Evolutionary conservation across 208 protist species (phyloP), one percentile per base, ranked within the genome.

Genomic region (Angomonas deanei): DNA sequence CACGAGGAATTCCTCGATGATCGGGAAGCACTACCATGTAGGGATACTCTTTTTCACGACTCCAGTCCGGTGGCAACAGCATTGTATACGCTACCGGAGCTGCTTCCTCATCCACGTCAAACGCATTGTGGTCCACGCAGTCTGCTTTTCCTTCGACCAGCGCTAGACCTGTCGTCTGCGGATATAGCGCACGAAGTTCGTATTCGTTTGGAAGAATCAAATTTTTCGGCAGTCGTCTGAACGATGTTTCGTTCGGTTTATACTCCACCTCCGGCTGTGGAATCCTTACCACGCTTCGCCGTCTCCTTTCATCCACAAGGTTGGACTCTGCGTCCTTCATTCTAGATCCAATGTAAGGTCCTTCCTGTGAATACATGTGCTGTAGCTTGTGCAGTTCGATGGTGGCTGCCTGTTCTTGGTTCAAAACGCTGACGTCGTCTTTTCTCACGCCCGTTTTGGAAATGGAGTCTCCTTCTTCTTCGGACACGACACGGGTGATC

Each of bases 1-100:
- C 88, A 0, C 80, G 72, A 10, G 77, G 72, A 47, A 90, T 66
- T 27, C 88, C 88, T 17, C 84, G 57, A 58, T 92, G 82, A 58
- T 94, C 84, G 0, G 84, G 76, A 8, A 92, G 70, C 5, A 91
- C 84, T 15, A 94, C 80, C 78, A 94, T 86, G 61, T 87, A 94
- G 17, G 84, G 88, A 60, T 85, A 82, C 58, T 87, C 78, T 19
- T 68, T 24, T 19, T 84, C 74, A 19, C 72, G 66, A 21, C 68
- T 72, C 80, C 80, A 94, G 36, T 78, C 74, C 38, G 71, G 73
- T 2, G 88, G 88, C 3, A 72, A 60, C n/a, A 94, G 52, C 82
- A 92, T 91, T 36, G 74, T 92, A 71, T 91, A 94, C 13, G 63
- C 56, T 11, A 94, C 84, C 10, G 84, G 84, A 2, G 71, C 53